Base-by-base conservation (phyloP, 1,284 basidiomycete genomes). In the Malassezia sympodialis region DNA sequence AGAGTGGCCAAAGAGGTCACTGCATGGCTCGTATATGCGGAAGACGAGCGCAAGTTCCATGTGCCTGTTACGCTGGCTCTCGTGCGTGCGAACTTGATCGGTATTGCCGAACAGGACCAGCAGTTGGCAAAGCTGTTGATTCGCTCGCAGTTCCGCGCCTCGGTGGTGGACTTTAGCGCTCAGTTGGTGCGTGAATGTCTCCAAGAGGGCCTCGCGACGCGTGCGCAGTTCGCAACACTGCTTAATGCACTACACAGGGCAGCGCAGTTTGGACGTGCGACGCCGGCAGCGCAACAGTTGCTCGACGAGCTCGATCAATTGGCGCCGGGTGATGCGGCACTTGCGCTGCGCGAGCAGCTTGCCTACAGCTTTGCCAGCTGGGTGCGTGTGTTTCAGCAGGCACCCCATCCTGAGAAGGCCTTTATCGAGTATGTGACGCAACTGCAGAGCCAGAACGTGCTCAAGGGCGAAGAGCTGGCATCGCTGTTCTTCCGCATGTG, bases 401-500 rank as follows among this genome's bases (percentile, higher is more conserved):
- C 90, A 43, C 83, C 83, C 59, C 82, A 85, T 35, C 84, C 88
- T 14, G 94, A 99, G 77, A 91, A 93, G 76, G 85, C 85, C 49
- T 99, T 99, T 71, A 87, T 96, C 61, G 85, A 87, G n/a, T 98
- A 91, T 77, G 91, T 98, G 76, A 93, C 88, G 19, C 87, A 90
- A 74, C 80, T 98, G 53, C 93, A 91, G 58, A 90, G 89, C 72
- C 90, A 96, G 77, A 90, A 90, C 54, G 93, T 98, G 56, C 79
- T 98, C 66, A 94, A 90, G 74, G 87, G 88, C 37, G 94, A 99
- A 75, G 93, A 98, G 62, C 82, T 90, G 19, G 96, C 93, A 8
- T 91, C 89, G 2, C 87, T 96, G 73, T 99, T 98, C 80, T 98
- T 96, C 83, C 83, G 94, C 21, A 90, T 96, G 34, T 96, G 91